phyloP scores from a whole-genome alignment of 1,284 basidiomycete species.

The Puccinia coronata region DNA sequence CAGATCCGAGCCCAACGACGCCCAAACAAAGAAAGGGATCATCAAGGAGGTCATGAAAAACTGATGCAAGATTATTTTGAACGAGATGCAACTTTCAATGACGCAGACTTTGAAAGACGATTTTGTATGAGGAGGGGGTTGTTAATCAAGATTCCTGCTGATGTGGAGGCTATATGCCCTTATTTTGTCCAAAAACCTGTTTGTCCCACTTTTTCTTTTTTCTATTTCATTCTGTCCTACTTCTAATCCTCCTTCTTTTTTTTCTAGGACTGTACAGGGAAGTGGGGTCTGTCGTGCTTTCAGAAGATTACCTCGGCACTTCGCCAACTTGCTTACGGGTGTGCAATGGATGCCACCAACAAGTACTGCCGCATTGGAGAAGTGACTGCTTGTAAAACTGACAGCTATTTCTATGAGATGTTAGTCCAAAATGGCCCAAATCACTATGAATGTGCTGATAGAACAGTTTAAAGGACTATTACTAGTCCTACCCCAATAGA shows the following conservation, averaged over 20 bases:
- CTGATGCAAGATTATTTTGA: conserved; percentile 13
- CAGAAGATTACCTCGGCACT: background rate
- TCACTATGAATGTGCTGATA: no score
- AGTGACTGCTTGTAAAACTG: background rate
- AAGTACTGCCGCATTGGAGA: conserved; percentile 11
- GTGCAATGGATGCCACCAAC: background rate
- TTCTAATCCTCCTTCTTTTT: background rate
- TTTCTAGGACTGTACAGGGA: background rate
- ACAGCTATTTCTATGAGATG: background rate
- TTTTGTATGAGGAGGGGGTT: background rate
- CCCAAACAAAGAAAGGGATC: conserved; percentile 13
- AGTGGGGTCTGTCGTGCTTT: background rate
- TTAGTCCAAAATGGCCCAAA: no score
- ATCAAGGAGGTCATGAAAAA: background rate
- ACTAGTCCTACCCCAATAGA: no score
- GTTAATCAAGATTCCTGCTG: background rate
- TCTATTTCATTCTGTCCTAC: background rate
- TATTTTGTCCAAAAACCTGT: background rate
- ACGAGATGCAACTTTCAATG: background rate
- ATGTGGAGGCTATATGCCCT: background rate
- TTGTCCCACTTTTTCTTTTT: background rate
- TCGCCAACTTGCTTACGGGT: conserved; percentile 1
- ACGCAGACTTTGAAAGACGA: background rate
- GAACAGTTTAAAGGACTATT: no score
- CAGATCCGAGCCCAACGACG: background rate